Evolutionary conservation across 306 rosid genomes (phyloP), one percentile per base, ranked within the genome.

Genomic region (Cicer judaicum): DNA sequence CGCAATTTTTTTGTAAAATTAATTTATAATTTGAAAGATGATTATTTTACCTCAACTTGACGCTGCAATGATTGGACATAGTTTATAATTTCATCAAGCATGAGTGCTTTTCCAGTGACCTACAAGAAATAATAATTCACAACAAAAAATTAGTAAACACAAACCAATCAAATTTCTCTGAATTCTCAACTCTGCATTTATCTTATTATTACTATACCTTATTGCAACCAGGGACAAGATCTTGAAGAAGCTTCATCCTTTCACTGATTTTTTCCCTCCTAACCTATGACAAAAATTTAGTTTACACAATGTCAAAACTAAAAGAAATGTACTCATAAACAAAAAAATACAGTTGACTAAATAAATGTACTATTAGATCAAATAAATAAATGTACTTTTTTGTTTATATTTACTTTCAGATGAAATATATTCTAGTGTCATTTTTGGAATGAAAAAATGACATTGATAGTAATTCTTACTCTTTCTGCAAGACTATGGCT

Each of bases 401-500:
- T 29, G 36, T 29, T 29, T 29, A 29, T 29, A 29, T 29, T 29
- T 29, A 29, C 4, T 29, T 29, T 29, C 36, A 29, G 5, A 29
- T 29, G 5, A 29, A 29, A 4, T 3, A 29, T 29, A 4, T 29
- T 29, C 36, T 29, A 65, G 64, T n/a, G 44, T 52, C 61, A 50
- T 59, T 53, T 41, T 34, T 6, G 8, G 59, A 40, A 18, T 29
- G 59, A 55, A 64, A 72, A 72, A 72, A 64, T 53, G 43, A 11
- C 38, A 50, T 8, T 53, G 24, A 53, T 38, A 29, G 36, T 29
- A 16, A 60, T 74, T 70, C 89, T 76, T 82, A 95, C 99, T 82
- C 99, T 92, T 87, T 95, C 99, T 19, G 99, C 99, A 71, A 95
- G 96, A 75, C 99, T 95, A 66, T 95, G 99, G 85, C 98, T 95